Evolutionary conservation across 2,329 filamentous ascomycete species (phyloP).

Genomic region (Claviceps sp.): DNA sequence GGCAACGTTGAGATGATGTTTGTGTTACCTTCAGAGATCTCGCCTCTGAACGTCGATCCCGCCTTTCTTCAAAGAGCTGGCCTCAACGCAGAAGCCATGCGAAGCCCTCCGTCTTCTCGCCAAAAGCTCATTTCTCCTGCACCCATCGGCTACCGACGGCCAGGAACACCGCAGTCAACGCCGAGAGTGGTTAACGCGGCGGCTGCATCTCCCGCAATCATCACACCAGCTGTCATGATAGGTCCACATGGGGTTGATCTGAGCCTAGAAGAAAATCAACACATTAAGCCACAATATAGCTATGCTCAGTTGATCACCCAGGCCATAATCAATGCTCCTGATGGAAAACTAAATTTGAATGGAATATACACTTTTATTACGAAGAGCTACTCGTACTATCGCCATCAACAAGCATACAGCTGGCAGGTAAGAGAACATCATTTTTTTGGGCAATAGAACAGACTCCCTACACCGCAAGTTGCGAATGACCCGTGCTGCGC

Average conservation of each 20-base stretch:
- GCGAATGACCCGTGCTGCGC: too few species aligned
- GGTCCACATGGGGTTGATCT: constrained; percentile 52
- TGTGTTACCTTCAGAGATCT: constrained; percentile 66
- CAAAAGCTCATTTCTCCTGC: constrained; percentile 44
- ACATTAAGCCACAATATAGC: constrained; percentile 90
- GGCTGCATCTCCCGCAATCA: constrained; percentile 20
- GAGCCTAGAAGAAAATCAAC: constrained; percentile 70
- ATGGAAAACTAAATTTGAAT: constrained; percentile 79
- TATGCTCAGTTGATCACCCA: constrained; percentile 97
- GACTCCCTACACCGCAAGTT: too few species aligned
- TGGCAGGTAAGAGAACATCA: constrained; percentile 60
- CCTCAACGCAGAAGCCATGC: constrained; percentile 23
- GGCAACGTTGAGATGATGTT: constrained; percentile 97
- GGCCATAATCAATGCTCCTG: constrained; percentile 74
- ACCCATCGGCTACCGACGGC: constrained; percentile 45
- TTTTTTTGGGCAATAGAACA: too few species aligned
- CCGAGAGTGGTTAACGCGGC: constrained; percentile 14
- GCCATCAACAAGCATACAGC: constrained; percentile 59
- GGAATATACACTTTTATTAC: constrained; percentile 94
- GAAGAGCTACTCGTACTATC: constrained; percentile 84
- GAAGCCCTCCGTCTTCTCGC: constrained; percentile 16
- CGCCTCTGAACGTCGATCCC: constrained; percentile 52
- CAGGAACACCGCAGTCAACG: constrained; percentile 44
- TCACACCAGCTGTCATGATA: constrained; percentile 24
- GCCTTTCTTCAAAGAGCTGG: constrained; percentile 58